Evolutionary conservation across 495 filamentous ascomycete species (phyloP).

Genomic region (Collariella sp.): DNA sequence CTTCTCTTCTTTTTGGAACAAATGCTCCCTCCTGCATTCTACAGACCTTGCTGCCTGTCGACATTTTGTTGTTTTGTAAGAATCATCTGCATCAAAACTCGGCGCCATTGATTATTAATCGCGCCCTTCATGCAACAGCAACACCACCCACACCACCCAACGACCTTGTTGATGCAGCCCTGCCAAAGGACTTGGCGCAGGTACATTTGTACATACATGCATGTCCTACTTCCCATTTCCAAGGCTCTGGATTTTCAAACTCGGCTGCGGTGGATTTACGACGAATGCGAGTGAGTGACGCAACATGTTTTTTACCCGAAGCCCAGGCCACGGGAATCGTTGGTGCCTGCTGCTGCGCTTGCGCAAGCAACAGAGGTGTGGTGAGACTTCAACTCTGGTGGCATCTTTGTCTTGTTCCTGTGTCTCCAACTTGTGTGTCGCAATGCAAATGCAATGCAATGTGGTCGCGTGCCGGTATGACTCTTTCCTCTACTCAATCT

Average conservation of each 20-base stretch:
- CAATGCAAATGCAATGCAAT: no score
- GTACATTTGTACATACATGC: no score
- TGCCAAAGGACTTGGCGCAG: not conserved
- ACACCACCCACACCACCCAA: no score
- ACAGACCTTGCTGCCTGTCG: no score
- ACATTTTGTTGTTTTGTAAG: no score
- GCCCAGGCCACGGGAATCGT: not conserved
- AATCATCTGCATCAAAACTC: no score
- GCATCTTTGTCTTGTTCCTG: no score
- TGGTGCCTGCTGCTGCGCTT: not conserved
- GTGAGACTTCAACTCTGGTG: not conserved
- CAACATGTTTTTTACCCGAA: not conserved
- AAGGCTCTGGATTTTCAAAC: not conserved
- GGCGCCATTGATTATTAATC: not conserved
- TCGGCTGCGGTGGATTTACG: not conserved
- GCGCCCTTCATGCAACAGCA: not conserved
- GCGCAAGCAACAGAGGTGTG: not conserved
- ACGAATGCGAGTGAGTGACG: not conserved
- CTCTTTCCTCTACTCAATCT: no score
- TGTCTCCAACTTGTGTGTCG: no score
- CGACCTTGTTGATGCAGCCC: not conserved
- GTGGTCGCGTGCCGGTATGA: no score
- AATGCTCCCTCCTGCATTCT: no score
- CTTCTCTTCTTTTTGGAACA: not conserved
- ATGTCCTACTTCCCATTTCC: no score